Percentiles rank a stretch among this genome's conserved stretches.
phyloP scores from a whole-genome alignment of 495 filamentous ascomycete species.

The Neurospora sp. region DNA sequence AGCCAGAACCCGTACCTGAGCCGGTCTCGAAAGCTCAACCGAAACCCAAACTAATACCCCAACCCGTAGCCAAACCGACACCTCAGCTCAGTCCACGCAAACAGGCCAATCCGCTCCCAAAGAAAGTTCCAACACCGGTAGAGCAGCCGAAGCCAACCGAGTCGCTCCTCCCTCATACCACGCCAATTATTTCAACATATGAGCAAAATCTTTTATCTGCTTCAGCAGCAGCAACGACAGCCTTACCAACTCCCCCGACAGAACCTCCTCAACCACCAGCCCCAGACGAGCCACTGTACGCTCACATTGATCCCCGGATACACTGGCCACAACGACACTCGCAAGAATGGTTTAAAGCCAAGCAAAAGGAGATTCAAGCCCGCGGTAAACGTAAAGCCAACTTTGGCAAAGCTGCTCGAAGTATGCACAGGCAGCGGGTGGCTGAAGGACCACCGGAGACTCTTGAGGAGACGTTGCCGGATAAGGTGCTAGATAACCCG shows the following conservation, averaged over 20 bases:
- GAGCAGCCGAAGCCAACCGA: background rate
- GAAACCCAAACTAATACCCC: background rate
- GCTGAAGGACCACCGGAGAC: slow-evolving; percentile 2
- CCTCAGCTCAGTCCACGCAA: background rate
- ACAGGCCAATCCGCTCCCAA: background rate
- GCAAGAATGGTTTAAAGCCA: slow-evolving; percentile 28
- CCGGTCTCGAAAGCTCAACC: background rate
- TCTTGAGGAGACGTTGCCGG: slow-evolving; percentile 18
- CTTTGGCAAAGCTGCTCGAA: slow-evolving; percentile 29
- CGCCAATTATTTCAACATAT: background rate
- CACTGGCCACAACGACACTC: slow-evolving; percentile 30
- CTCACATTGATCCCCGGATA: slow-evolving; percentile 33
- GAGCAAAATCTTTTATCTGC: background rate
- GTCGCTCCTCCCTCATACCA: background rate
- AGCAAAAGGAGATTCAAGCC: slow-evolving; percentile 31
- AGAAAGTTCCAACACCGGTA: background rate
- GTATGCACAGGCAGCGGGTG: slow-evolving; percentile 20
- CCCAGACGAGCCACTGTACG: slow-evolving; percentile 15
- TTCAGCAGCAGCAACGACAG: slow-evolving; percentile 2
- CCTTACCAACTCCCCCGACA: background rate
- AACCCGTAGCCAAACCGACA: background rate
- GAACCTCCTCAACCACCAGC: background rate
- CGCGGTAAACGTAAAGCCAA: slow-evolving; percentile 32
- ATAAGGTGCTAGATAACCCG: slow-evolving; percentile 16
- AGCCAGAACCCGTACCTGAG: background rate